Conservation (phyloP, 2,329 filamentous ascomycete species). For the Aspergillus spinulosporus region DNA sequence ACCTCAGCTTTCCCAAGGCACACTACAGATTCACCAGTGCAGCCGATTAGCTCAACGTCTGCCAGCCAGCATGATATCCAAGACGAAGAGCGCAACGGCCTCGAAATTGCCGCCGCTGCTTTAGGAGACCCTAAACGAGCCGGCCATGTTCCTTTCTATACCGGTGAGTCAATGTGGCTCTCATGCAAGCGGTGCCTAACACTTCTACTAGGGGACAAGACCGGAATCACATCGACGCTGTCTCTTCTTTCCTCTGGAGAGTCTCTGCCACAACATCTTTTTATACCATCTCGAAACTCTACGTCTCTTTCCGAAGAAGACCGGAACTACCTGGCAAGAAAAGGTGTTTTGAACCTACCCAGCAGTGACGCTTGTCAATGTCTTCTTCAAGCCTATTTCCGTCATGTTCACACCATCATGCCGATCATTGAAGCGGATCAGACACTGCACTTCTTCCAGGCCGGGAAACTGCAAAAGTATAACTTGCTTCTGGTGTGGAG, state of each 20-base stretch:
- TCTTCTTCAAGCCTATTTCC: conserved; percentile 39
- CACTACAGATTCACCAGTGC: not conserved
- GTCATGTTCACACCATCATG: conserved; percentile 41
- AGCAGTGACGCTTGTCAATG: conserved; percentile 30
- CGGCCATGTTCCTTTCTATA: conserved; percentile 29
- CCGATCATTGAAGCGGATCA: conserved; percentile 37
- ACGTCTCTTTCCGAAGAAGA: conserved; percentile 22
- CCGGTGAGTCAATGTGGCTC: conserved; percentile 16
- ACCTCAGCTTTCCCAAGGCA: not conserved
- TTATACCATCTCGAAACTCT: conserved; percentile 19
- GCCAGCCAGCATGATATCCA: conserved; percentile 13
- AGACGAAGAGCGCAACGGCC: conserved; percentile 26
- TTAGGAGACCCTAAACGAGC: conserved; percentile 20
- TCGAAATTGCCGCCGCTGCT: conserved; percentile 28
- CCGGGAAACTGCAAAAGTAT: conserved; percentile 29
- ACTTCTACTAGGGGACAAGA: conserved; percentile 22
- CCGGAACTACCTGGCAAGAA: conserved; percentile 29
- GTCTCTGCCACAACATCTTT: conserved; percentile 24
- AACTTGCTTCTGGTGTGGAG: conserved; percentile 44
- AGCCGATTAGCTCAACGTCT: conserved; percentile 4
- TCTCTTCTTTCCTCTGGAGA: conserved; percentile 23
- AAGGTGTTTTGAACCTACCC: conserved; percentile 39
- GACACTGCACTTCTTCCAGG: conserved; percentile 31
- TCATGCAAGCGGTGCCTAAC: not conserved
- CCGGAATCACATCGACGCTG: conserved; percentile 26